Conservation (phyloP, 192 early-diverging fungal genomes). For the Phycomyces blakesleeanus region DNA sequence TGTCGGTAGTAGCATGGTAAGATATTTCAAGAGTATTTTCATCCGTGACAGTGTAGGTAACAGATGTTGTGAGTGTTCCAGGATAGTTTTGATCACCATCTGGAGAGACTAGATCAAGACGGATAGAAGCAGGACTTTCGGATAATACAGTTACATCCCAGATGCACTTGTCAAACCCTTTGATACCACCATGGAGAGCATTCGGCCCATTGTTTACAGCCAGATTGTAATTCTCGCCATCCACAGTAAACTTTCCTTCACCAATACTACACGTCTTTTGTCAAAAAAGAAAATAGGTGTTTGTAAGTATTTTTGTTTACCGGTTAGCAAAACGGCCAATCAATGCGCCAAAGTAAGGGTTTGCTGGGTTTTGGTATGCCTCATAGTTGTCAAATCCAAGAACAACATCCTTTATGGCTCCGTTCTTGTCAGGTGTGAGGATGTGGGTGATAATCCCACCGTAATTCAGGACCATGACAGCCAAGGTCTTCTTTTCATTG, state of each 20-base stretch:
- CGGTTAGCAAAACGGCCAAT: conserved; percentile 76
- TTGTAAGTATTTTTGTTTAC: conserved; percentile 27
- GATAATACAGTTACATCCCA: conserved; percentile 50
- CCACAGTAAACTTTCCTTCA: conserved; percentile 60
- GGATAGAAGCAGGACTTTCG: conserved; percentile 48
- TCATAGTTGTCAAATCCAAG: conserved; percentile 69
- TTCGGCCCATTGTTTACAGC: conserved; percentile 73
- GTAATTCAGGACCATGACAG: conserved; percentile 51
- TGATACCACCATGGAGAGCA: conserved; percentile 73
- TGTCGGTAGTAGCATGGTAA: conserved; percentile 44
- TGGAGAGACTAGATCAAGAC: conserved; percentile 52
- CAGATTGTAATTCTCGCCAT: conserved; percentile 50
- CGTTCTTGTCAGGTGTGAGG: conserved; percentile 51
- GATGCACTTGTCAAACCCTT: conserved; percentile 68
- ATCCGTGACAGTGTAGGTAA: conserved; percentile 58
- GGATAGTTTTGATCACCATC: conserved; percentile 84
- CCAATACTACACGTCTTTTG: conserved; percentile 52
- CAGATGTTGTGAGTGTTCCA: conserved; percentile 53
- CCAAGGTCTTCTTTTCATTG: conserved; percentile 27
- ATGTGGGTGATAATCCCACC: conserved; percentile 72
- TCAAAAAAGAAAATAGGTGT: not conserved
- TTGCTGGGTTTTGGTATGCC: conserved; percentile 38
- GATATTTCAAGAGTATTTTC: conserved; percentile 49
- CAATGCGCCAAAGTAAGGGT: conserved; percentile 77
- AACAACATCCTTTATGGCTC: conserved; percentile 58